Evolutionary conservation across 139 green algal genomes (phyloP), one percentile per base, ranked within the genome.

Genomic region (Mesostigma viride): DNA sequence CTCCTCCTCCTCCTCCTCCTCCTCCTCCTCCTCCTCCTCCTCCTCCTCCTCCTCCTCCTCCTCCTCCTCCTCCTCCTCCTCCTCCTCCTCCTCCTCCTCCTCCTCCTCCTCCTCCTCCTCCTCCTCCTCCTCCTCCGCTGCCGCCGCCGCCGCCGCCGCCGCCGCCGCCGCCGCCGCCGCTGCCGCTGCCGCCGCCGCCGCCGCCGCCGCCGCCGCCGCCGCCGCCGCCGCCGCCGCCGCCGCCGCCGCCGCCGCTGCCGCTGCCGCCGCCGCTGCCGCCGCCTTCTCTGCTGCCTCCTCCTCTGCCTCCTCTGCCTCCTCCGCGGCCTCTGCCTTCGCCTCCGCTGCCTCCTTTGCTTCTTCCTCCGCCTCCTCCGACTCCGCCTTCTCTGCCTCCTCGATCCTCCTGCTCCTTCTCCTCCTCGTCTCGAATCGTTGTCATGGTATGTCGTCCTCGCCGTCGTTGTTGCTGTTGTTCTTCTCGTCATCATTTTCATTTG

Each of bases 1-100:
- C 40, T 48, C 40, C 40, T 48, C 40, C 40, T 48, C 40, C 40
- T 48, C 40, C 40, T 48, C 40, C 40, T 48, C 40, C 40, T 48
- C 40, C 40, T 48, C 40, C 8, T 48, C 40, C 8, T 48, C 40
- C 8, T 48, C 40, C 8, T 48, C 40, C 8, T 48, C 40, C 8
- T 48, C 40, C 8, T 48, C 40, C 8, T 48, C 40, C 8, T 48
- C 40, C 8, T 48, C 40, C 8, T 48, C 40, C 8, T 48, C 40
- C 8, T 48, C 40, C 8, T 14, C 8, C 8, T 48, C 40, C 8
- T 48, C 40, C 8, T 48, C 40, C 8, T 14, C 40, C 8, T 48
- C 40, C 8, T 48, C 11, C 8, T 48, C 40, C 8, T 48, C 40
- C 40, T 48, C 40, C 40, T 48, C 40, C 40, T 48, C 40, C 40